phyloP scores from a whole-genome alignment of 768 basidiomycete species.

The Artomyces pyxidatus region DNA sequence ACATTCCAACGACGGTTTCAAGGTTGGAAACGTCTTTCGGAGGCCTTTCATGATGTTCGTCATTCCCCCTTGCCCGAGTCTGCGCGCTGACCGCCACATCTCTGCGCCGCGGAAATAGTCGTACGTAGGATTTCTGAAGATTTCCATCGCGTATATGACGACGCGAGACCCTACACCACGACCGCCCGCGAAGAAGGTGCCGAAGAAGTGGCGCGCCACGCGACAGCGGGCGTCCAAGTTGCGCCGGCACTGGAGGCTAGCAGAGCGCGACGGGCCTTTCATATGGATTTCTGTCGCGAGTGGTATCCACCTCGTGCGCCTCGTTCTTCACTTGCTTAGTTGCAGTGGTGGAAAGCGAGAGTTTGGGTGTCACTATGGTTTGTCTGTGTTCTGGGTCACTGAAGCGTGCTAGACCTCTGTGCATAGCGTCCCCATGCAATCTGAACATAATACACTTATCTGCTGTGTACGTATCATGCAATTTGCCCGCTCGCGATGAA shows the following conservation, averaged over 20 bases:
- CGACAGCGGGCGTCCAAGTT: background rate
- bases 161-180: background rate
- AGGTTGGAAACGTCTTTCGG: slow-evolving; percentile 17
- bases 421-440: too few relatives aligned
- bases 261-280: background rate
- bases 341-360: background rate
- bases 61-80: background rate
- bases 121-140: background rate
- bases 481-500: too few relatives aligned
- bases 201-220: background rate
- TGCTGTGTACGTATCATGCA: too few relatives aligned
- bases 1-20: slow-evolving; percentile 17
- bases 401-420: too few relatives aligned
- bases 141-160: background rate
- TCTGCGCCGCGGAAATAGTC: background rate
- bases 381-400: too few relatives aligned
- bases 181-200: background rate
- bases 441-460: too few relatives aligned
- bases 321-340: background rate
- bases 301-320: background rate
- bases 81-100: background rate
- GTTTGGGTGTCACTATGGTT: too few relatives aligned
- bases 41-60: slow-evolving; percentile 9
- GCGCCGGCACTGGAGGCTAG: background rate
- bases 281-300: background rate